Evolutionary conservation across 164 flowering plant genomes (phyloP).

Genomic region (Tinospora cordifolia): DNA sequence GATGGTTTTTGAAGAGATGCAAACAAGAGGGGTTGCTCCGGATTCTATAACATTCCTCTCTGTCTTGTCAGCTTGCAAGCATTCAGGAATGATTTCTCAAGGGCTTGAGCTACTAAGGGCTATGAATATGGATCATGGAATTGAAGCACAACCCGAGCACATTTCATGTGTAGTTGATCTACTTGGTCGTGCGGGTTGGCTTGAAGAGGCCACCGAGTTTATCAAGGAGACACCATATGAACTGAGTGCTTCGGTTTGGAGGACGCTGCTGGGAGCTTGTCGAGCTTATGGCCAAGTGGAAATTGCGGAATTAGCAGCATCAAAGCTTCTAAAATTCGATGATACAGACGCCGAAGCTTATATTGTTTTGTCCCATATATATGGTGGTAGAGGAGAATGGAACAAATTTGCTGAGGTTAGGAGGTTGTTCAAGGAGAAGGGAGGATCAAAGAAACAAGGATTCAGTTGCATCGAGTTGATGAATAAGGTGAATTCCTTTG

Average conservation of each 20-base stretch:
- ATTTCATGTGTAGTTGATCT: constrained; percentile 20
- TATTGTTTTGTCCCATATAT: constrained; percentile 18
- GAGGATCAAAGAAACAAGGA: constrained; percentile 18
- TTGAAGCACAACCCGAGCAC: constrained; percentile 20
- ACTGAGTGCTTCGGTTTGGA: constrained; percentile 19
- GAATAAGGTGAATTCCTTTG: constrained; percentile 13
- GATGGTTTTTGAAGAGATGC: constrained; percentile 16
- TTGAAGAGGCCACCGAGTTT: constrained; percentile 14
- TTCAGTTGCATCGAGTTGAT: constrained; percentile 18
- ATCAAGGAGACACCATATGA: constrained; percentile 4
- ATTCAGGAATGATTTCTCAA: constrained; percentile 16
- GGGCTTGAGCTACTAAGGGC: constrained; percentile 18
- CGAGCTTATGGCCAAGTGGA: constrained; percentile 14
- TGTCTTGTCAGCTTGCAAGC: constrained; percentile 25
- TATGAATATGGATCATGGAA: constrained; percentile 16
- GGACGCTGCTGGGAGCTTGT: constrained; percentile 28
- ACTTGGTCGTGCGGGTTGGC: constrained; percentile 21
- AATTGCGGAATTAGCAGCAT: constrained; percentile 16
- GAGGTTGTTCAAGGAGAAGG: constrained; percentile 11
- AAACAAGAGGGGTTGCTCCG: constrained; percentile 10
- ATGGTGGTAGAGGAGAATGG: constrained; percentile 19
- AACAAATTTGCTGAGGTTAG: constrained; percentile 17
- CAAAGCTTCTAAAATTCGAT: constrained; percentile 18
- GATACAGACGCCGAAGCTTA: constrained; percentile 16
- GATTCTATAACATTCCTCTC: constrained; percentile 22